Evolutionary conservation across 2,329 filamentous ascomycete species (phyloP).

Genomic region (Diaporthe eres): DNA sequence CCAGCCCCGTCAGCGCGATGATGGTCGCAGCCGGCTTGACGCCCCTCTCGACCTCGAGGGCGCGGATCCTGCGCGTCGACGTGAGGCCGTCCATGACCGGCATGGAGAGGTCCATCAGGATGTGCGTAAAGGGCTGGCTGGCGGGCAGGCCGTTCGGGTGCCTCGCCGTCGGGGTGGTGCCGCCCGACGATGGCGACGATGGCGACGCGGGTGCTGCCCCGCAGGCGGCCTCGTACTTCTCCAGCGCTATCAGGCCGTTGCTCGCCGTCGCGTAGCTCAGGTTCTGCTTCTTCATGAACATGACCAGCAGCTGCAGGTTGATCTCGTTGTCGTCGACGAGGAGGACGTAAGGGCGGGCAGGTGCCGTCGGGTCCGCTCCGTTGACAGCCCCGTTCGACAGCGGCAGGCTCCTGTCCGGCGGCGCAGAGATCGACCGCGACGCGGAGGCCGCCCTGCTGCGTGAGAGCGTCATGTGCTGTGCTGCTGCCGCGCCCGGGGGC

Average conservation of each 20-base stretch:
- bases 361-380: background rate
- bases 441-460: background rate
- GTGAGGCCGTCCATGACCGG: conserved; percentile 67
- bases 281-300: conserved; percentile 59
- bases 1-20: conserved; percentile 67
- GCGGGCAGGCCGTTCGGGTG: background rate
- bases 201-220: conserved; percentile 30
- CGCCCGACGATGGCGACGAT: background rate
- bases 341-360: conserved; percentile 47
- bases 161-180: too few relatives aligned
- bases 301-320: conserved; percentile 58
- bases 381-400: background rate
- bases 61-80: conserved; percentile 63
- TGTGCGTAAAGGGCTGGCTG: conserved; percentile 50
- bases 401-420: background rate
- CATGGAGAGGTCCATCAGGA: conserved; percentile 68
- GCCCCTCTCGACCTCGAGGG: conserved; percentile 59
- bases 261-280: conserved; percentile 58
- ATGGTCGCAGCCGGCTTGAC: conserved; percentile 58
- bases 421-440: conserved; percentile 31
- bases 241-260: conserved; percentile 63
- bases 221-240: conserved; percentile 55
- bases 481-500: too few relatives aligned
- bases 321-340: conserved; percentile 60
- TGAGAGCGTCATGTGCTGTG: background rate